Evolutionary conservation across 2,329 filamentous ascomycete genomes (phyloP).

Genomic region (Penicillium sp.): DNA sequence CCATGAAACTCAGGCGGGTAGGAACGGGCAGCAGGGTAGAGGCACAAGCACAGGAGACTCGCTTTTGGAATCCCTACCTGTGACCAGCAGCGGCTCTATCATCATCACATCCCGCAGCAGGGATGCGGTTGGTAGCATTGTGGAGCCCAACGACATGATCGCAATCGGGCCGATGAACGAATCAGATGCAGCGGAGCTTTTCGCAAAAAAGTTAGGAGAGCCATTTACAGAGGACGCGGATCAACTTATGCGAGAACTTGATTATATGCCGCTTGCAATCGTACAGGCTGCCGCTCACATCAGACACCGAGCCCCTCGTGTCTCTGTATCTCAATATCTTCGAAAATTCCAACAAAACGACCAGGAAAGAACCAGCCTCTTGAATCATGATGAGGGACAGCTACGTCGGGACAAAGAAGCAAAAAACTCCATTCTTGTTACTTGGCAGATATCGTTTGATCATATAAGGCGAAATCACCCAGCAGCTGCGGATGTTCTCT

Average conservation of each 20-base stretch:
- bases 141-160: not conserved
- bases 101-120: slow-evolving; percentile 15
- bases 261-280: not conserved
- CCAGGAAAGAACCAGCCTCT: not conserved
- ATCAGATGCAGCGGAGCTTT: not conserved
- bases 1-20: not conserved
- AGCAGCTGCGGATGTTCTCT: slow-evolving; percentile 28
- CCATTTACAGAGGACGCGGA: not conserved
- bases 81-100: slow-evolving; percentile 13
- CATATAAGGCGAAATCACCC: slow-evolving; percentile 22
- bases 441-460: slow-evolving; percentile 37
- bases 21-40: not conserved
- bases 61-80: slow-evolving; percentile 16
- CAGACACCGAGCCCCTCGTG: not conserved
- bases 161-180: not conserved
- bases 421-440: slow-evolving; percentile 28
- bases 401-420: slow-evolving; percentile 24
- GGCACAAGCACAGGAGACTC: not conserved
- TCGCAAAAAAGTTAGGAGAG: not conserved
- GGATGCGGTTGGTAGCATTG: not conserved
- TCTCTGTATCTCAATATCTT: not conserved
- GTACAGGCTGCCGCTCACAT: not conserved
- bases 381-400: slow-evolving; percentile 18
- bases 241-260: not conserved
- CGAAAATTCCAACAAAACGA: not conserved